Percentiles rank a stretch among this genome's conserved stretches.
phyloP scores from a whole-genome alignment of 2,329 filamentous ascomycete genomes.

The Beauveria asiatica region DNA sequence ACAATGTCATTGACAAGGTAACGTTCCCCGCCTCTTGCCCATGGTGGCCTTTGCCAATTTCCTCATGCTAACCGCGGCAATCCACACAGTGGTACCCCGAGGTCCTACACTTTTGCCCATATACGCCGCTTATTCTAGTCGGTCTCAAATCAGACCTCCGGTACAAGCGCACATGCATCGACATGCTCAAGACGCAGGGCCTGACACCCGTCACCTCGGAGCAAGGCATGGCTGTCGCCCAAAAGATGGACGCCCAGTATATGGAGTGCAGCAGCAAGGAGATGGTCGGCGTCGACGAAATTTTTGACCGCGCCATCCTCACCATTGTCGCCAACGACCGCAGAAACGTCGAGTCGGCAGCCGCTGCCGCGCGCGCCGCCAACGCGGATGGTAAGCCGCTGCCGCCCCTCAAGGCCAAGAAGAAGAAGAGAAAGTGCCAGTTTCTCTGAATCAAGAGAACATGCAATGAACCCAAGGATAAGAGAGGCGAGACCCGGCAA shows the following conservation, averaged over 20 bases:
- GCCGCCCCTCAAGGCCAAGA: constrained; percentile 45
- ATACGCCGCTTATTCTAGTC: constrained; percentile 89
- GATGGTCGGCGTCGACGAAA: constrained; percentile 90
- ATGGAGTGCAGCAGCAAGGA: constrained; percentile 99
- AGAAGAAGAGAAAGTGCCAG: constrained; percentile 78
- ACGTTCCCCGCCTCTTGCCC: too few species aligned
- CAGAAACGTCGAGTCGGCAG: constrained; percentile 49
- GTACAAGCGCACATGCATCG: constrained; percentile 91
- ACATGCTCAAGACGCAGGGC: constrained; percentile 96
- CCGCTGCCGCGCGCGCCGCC: constrained; percentile 28
- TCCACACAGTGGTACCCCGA: constrained; percentile 85
- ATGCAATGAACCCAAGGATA: constrained; percentile 6
- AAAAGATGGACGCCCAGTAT: constrained; percentile 90
- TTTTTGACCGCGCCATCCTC: constrained; percentile 86
- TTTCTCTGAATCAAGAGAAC: constrained; percentile 51
- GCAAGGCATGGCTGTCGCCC: constrained; percentile 79
- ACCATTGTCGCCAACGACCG: constrained; percentile 77
- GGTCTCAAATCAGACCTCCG: constrained; percentile 96
- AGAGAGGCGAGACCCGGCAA: background rate
- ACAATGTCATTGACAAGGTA: constrained; percentile 99
- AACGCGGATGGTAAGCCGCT: constrained; percentile 28
- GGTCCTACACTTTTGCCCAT: constrained; percentile 97
- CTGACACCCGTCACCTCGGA: constrained; percentile 89
- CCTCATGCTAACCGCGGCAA: background rate
- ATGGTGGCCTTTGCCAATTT: too few species aligned